A percentile compares a stretch with the other conserved stretches of the same genome.
Evolutionary conservation across 2,329 filamentous ascomycete species (phyloP).

Genomic region (Neofusicoccum sp.): DNA sequence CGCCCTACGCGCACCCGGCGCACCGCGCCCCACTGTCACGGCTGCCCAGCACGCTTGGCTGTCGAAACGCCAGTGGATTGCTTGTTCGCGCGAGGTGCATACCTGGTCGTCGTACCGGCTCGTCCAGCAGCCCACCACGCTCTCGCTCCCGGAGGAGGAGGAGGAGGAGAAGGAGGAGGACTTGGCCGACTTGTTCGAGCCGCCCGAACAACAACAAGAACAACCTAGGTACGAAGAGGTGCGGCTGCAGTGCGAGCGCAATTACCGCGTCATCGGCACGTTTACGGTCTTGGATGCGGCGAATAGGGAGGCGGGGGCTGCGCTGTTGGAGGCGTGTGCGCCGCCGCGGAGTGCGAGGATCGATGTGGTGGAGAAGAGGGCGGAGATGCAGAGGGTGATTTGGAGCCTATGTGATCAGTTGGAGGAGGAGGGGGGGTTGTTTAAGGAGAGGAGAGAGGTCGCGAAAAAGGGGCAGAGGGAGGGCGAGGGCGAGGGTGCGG

Average conservation of each 20-base stretch:
- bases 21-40: not conserved
- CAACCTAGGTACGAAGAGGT: not conserved
- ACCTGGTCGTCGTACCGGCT: not conserved
- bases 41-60: not conserved
- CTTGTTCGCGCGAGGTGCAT: not conserved
- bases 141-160: not conserved
- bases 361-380: not conserved
- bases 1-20: not conserved
- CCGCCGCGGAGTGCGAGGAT: not conserved
- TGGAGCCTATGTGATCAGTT: not conserved
- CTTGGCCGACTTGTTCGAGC: not conserved
- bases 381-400: not conserved
- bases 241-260: not conserved
- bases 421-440: not conserved
- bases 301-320: not conserved
- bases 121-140: too few species aligned
- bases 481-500: not conserved
- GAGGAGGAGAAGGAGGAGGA: not conserved
- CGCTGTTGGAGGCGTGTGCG: not conserved
- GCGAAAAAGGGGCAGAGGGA: not conserved
- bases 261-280: not conserved
- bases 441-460: not conserved
- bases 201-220: not conserved
- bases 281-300: slow-evolving; percentile 9
- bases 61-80: not conserved